Evolutionary conservation across 306 rosid genomes (phyloP).

Genomic region (Vachellia pachyceras): DNA sequence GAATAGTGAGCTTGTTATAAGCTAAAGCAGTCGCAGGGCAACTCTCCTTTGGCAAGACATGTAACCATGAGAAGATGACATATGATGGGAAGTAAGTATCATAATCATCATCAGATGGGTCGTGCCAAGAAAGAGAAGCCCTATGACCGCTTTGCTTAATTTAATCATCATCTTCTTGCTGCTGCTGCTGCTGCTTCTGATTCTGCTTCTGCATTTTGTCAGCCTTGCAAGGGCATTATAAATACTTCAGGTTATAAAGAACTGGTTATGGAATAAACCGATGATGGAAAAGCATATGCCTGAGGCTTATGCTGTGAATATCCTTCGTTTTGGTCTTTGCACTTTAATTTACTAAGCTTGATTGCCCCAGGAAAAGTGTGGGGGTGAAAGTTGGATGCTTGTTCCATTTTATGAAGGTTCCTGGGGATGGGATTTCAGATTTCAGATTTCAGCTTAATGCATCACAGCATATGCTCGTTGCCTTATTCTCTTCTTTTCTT

Average conservation of each 20-base stretch:
- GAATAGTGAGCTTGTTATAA: constrained; percentile 22
- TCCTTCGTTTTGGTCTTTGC: neutral
- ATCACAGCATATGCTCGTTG: constrained; percentile 34
- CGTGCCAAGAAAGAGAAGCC: constrained; percentile 65
- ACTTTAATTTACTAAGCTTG: neutral
- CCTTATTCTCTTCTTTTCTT: constrained; percentile 34
- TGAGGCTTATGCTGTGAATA: constrained; percentile 28
- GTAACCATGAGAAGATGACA: neutral
- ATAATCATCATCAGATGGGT: too few relatives aligned
- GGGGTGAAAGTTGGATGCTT: constrained; percentile 43
- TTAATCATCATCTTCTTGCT: constrained; percentile 23
- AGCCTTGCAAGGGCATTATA: constrained; percentile 32
- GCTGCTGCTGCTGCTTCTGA: too few relatives aligned
- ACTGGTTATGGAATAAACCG: constrained; percentile 53
- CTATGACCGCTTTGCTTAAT: constrained; percentile 62
- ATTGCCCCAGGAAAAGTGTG: neutral
- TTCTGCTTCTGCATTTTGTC: constrained; percentile 28
- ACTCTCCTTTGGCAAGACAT: constrained; percentile 67
- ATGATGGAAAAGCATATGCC: constrained; percentile 51
- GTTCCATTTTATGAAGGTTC: constrained; percentile 40
- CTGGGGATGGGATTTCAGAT: neutral
- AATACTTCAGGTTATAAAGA: constrained; percentile 27
- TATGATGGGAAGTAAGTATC: too few relatives aligned
- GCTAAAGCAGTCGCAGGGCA: constrained; percentile 66
- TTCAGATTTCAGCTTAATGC: too few relatives aligned